phyloP scores from a whole-genome alignment of 352 stramenopile genomes.

The Globisporangium irregulare region DNA sequence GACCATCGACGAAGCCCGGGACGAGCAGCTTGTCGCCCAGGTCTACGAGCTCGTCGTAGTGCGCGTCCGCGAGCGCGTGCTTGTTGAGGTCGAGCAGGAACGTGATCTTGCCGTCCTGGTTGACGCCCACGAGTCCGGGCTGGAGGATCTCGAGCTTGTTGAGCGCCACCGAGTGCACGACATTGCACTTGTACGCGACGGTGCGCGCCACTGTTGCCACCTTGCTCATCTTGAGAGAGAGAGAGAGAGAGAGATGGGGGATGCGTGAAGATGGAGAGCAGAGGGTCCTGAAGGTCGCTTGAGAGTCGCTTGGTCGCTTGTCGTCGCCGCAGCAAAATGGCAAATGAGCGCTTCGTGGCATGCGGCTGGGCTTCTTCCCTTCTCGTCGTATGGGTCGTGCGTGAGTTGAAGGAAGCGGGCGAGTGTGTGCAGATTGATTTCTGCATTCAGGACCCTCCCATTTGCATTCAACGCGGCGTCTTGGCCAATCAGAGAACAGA shows the following conservation, averaged over 20 bases:
- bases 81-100: constrained; percentile 45
- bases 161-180: constrained; percentile 70
- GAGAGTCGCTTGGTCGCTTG: constrained; percentile 2
- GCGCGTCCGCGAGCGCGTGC: constrained; percentile 3
- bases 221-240: constrained; percentile 10
- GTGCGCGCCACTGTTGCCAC: constrained; percentile 19
- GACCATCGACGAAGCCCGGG: constrained; percentile 92
- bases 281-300: not conserved
- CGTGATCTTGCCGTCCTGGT: constrained; percentile 39
- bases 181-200: constrained; percentile 72
- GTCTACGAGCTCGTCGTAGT: constrained; percentile 61
- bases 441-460: not conserved
- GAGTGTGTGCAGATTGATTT: not conserved
- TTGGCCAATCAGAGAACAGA: not conserved
- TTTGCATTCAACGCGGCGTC: constrained; percentile 7
- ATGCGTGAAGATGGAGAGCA: not conserved
- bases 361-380: not conserved
- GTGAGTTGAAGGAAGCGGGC: constrained; percentile 1
- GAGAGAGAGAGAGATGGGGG: too few relatives aligned
- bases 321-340: constrained; percentile 12
- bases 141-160: constrained; percentile 57
- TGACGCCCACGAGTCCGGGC: constrained; percentile 60
- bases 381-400: not conserved
- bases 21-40: constrained; percentile 80
- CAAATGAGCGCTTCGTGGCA: constrained; percentile 14